Evolutionary conservation across 176 grass and related monocot genomes (phyloP).

Genomic region (Saccharum spontaneum): DNA sequence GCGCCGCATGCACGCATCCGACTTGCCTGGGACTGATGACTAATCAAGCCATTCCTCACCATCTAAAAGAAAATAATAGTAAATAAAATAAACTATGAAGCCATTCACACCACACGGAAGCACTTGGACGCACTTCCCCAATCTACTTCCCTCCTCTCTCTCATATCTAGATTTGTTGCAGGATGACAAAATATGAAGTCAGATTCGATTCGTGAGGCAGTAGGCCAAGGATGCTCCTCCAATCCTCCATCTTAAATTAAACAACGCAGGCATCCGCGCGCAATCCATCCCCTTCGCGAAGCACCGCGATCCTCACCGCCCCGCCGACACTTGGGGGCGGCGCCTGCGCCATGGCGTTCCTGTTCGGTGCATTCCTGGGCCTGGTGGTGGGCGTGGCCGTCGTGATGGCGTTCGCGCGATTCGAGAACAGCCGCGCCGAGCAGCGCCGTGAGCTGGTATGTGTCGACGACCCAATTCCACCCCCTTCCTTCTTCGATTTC

Average conservation of each 20-base stretch:
- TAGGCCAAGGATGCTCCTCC: not conserved
- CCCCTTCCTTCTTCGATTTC: not conserved
- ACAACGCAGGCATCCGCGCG: not conserved
- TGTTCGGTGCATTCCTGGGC: slow-evolving; percentile 71
- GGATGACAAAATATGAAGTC: not conserved
- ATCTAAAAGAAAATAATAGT: not conserved
- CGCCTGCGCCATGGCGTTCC: slow-evolving; percentile 61
- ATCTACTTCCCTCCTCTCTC: not conserved
- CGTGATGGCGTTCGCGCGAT: slow-evolving; percentile 72
- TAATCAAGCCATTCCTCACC: not conserved
- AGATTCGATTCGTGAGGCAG: not conserved
- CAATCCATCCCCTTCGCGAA: not conserved
- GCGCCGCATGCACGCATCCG: no score
- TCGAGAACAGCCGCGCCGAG: slow-evolving; percentile 81
- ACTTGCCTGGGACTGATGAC: not conserved
- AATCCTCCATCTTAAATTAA: not conserved
- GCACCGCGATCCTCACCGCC: not conserved
- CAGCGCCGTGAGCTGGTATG: slow-evolving; percentile 77
- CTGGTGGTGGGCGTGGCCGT: slow-evolving; percentile 63
- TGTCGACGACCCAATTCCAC: not conserved
- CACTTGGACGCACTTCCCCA: not conserved
- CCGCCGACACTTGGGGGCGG: not conserved
- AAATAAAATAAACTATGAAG: no score
- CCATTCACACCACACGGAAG: no score
- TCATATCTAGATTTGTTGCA: not conserved